Evolutionary conservation across 371 early-diverging fungal genomes (phyloP), one percentile per base, ranked within the genome.

Genomic region (Lichtheimia corymbifera): DNA sequence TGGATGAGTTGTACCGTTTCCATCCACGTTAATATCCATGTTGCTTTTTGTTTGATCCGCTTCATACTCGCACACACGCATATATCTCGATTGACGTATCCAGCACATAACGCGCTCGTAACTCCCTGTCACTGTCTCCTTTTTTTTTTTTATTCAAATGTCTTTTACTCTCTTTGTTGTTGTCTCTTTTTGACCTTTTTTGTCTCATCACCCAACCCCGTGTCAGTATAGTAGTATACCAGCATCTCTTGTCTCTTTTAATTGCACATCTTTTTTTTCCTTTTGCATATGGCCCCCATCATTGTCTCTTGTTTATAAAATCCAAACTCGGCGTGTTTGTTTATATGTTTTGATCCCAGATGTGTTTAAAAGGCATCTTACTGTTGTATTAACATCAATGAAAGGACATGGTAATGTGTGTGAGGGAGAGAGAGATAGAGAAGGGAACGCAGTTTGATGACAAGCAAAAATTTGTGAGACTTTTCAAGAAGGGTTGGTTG

Each of bases 171-270:
- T n/a, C 12, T 41, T 40, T 55, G n/a, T 30, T 35, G 35, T 58
- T 58, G 5, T 18, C 35, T 20, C 47, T 18, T 25, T n/a, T 45
- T n/a, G 18, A 5, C 5, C 40, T 15, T 50, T 50, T 41, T 51
- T 18, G 27, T 50, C 11, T 35, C 35, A 35, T 35, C 35, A 35
- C 7, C 24, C 35, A 35, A 5, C 24, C 24, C 45, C 30, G 40
- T 50, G 20, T 58, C 25, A 50, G 59, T 59, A 59, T 59, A 59
- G 45, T 45, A 59, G 45, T 27, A 17, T 40, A 57, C n/a, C 22
- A 57, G 22, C 27, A 40, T 59, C 24, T 59, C 20, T 45, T 43
- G 41, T 56, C 24, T 24, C 15, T 27, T 52, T 18, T 27, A 47
- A 47, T 18, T 20, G 47, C 47, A 24, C 52, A 22, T 20, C n/a